Evolutionary conservation across 306 rosid genomes (phyloP).

Genomic region (Benincasa hispida): DNA sequence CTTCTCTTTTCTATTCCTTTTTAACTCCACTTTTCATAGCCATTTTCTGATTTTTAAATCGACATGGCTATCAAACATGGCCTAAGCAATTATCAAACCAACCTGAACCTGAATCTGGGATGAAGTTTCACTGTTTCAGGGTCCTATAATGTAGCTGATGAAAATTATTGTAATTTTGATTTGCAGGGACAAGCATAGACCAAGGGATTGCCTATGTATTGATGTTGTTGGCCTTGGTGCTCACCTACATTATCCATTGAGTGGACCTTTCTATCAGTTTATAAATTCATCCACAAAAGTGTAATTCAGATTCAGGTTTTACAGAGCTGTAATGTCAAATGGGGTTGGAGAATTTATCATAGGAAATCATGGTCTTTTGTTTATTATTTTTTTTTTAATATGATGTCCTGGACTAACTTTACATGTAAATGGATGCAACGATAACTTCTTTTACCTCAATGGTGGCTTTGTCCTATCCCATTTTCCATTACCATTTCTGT

Average conservation of each 20-base stretch:
- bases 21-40: no score
- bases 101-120: no score
- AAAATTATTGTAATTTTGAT: background rate
- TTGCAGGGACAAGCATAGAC: conserved; percentile 58
- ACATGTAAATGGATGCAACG: background rate
- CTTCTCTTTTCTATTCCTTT: background rate
- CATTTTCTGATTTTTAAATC: no score
- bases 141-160: background rate
- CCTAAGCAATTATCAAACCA: no score
- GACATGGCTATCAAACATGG: no score
- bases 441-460: background rate
- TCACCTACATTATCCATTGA: conserved; percentile 71
- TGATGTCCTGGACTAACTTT: background rate
- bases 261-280: conserved; percentile 28
- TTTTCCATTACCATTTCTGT: no score
- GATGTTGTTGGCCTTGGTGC: conserved; percentile 65
- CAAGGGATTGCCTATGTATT: conserved; percentile 69
- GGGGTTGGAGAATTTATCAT: background rate
- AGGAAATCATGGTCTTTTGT: background rate
- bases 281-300: background rate
- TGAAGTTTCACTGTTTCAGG: no score
- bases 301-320: background rate
- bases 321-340: background rate
- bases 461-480: no score
- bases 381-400: background rate